These are phyloP conservation scores for Aspergillus eucalypticola DNA, from an alignment of 2,329 filamentous ascomycete species.

Conservation along the genomic window DNA sequence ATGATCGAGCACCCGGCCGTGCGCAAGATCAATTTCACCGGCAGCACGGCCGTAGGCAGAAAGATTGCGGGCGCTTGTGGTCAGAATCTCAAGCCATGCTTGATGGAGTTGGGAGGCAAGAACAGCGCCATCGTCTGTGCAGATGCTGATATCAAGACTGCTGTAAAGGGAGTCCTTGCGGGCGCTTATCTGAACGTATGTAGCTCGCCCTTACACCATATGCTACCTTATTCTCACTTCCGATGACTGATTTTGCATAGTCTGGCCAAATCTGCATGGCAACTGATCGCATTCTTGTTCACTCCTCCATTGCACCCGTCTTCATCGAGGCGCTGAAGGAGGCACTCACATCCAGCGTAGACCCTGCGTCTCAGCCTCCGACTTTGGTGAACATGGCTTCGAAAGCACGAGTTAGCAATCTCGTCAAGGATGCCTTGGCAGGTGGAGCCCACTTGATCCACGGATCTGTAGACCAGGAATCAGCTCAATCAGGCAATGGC, in stretches of 20 bases:
- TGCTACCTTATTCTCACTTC: not conserved
- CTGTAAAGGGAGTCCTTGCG: constrained; percentile 43
- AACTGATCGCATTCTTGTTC: constrained; percentile 71
- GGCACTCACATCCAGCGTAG: constrained; percentile 38
- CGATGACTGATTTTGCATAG: constrained; percentile 21
- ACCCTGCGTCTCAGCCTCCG: constrained; percentile 36
- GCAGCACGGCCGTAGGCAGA: constrained; percentile 45
- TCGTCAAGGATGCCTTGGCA: constrained; percentile 32
- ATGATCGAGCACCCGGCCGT: constrained; percentile 58
- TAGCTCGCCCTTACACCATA: not conserved
- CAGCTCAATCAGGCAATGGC: constrained; percentile 18
- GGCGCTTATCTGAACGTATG: constrained; percentile 38
- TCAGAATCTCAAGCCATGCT: constrained; percentile 58
- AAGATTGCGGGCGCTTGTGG: constrained; percentile 42
- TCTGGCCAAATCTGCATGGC: constrained; percentile 80
- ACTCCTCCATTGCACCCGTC: constrained; percentile 52
- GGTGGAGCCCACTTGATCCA: constrained; percentile 35
- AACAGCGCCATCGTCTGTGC: constrained; percentile 74
- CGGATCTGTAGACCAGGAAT: constrained; percentile 18
- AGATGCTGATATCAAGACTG: constrained; percentile 72
- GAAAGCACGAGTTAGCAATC: constrained; percentile 43
- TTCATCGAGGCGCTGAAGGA: constrained; percentile 55
- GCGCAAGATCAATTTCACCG: constrained; percentile 49
- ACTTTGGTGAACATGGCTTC: constrained; percentile 48
- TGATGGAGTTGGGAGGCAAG: constrained; percentile 82